A percentile compares a stretch with the other conserved stretches of the same genome.
These are phyloP conservation scores for Blumeria graminis DNA, from an alignment of 2,329 filamentous ascomycete genomes.

Conservation along the genomic window DNA sequence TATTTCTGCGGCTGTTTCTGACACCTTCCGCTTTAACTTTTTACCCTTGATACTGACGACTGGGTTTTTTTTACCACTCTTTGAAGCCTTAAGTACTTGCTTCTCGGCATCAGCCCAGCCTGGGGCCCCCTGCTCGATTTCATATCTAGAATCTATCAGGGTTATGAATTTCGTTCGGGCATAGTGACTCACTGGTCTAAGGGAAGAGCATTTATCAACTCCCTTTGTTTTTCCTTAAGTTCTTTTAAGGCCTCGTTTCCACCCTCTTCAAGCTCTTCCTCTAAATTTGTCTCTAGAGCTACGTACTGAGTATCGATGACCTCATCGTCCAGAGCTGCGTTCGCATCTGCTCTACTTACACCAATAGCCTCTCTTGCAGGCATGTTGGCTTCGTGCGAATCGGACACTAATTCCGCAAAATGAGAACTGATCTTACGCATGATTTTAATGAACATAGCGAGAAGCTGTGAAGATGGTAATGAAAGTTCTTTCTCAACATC, in stretches of 20 bases:
- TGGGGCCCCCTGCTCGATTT: constrained; percentile 35
- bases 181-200: constrained; percentile 47
- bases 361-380: constrained; percentile 32
- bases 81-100: constrained; percentile 35
- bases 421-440: constrained; percentile 64
- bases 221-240: constrained; percentile 57
- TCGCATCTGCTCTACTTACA: constrained; percentile 32
- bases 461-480: constrained; percentile 50
- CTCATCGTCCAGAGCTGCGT: constrained; percentile 45
- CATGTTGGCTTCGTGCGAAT: constrained; percentile 43
- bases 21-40: constrained; percentile 53
- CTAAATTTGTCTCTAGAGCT: constrained; percentile 44
- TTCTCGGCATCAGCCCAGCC: constrained; percentile 52
- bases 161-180: constrained; percentile 5
- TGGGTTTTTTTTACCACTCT: constrained; percentile 29
- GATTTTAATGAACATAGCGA: constrained; percentile 96
- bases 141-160: constrained; percentile 25
- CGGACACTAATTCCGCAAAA: constrained; percentile 52
- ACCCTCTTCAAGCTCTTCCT: constrained; percentile 66
- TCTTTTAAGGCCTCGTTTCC: constrained; percentile 50
- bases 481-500: constrained; percentile 55
- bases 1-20: constrained; percentile 30
- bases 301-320: constrained; percentile 39
- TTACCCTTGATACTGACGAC: constrained; percentile 65
- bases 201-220: constrained; percentile 73